Evolutionary conservation across 768 basidiomycete species (phyloP).

Genomic region (Tricholoma hemisulphureum): DNA sequence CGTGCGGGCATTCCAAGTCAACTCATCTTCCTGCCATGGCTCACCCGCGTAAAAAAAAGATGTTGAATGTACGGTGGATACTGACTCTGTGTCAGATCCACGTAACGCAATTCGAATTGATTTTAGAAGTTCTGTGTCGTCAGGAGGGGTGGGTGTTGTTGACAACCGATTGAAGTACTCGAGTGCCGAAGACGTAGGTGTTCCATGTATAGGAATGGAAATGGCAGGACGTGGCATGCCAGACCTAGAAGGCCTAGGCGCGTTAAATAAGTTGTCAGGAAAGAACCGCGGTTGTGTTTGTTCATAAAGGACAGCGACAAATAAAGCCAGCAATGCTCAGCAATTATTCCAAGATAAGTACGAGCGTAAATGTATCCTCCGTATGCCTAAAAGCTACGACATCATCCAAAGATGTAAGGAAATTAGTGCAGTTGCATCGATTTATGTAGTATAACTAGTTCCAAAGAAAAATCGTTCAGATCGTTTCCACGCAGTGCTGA

Average conservation of each 20-base stretch:
- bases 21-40: constrained; percentile 54
- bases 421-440: constrained; percentile 2
- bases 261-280: constrained; percentile 5
- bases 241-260: constrained; percentile 4
- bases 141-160: constrained; percentile 13
- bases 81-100: constrained; percentile 45
- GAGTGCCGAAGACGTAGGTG: constrained; percentile 42
- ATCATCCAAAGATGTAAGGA: constrained; percentile 3
- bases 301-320: neutral
- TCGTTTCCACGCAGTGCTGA: neutral
- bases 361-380: constrained; percentile 1
- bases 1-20: constrained; percentile 65
- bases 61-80: constrained; percentile 42
- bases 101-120: constrained; percentile 61
- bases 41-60: constrained; percentile 40
- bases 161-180: constrained; percentile 37
- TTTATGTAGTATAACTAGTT: neutral
- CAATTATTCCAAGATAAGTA: constrained; percentile 8
- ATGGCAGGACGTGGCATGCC: constrained; percentile 20
- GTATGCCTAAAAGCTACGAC: neutral
- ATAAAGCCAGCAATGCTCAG: neutral
- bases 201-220: constrained; percentile 41
- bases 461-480: neutral
- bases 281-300: too few species aligned
- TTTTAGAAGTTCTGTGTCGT: constrained; percentile 40